Evolutionary conservation across 768 basidiomycete genomes (phyloP).

Genomic region (Coprinellus aureogranulatus): DNA sequence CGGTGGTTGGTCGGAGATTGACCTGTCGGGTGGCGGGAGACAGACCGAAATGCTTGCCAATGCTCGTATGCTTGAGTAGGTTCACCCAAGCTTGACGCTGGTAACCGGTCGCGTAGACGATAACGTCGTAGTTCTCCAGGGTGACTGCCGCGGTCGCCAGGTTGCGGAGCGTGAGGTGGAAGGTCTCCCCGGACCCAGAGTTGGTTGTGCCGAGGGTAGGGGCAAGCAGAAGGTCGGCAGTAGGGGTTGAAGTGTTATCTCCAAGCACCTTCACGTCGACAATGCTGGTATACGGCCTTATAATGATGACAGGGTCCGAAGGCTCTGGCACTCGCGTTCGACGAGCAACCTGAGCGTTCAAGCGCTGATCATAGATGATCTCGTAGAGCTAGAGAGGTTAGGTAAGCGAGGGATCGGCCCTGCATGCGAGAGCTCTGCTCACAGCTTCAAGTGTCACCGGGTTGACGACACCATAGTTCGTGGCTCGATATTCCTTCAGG

Average conservation of each 20-base stretch:
- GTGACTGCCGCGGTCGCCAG: constrained; percentile 30
- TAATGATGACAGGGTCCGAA: constrained; percentile 31
- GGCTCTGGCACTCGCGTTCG: constrained; percentile 23
- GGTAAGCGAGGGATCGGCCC: background rate
- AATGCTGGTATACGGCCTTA: constrained; percentile 36
- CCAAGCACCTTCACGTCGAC: constrained; percentile 26
- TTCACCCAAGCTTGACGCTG: constrained; percentile 46
- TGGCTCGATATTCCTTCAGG: constrained; percentile 43
- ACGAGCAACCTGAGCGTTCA: constrained; percentile 40
- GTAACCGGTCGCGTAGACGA: constrained; percentile 56
- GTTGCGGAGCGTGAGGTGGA: constrained; percentile 33
- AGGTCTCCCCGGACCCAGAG: constrained; percentile 1
- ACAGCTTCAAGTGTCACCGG: constrained; percentile 43
- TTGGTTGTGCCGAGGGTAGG: constrained; percentile 6
- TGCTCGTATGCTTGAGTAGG: constrained; percentile 37
- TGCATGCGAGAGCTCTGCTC: constrained; percentile 9
- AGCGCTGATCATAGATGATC: constrained; percentile 47
- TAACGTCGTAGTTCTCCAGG: constrained; percentile 39
- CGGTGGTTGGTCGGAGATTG: constrained; percentile 23
- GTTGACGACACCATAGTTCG: constrained; percentile 57
- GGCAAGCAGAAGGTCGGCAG: constrained; percentile 18
- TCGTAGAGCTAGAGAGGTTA: constrained; percentile 41
- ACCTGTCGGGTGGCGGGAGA: constrained; percentile 18
- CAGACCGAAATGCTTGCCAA: constrained; percentile 39
- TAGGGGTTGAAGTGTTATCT: background rate